Percentiles rank a stretch among this genome's conserved stretches.
phyloP scores from a whole-genome alignment of 441 rosid species.

The Euphorbia corollata region DNA sequence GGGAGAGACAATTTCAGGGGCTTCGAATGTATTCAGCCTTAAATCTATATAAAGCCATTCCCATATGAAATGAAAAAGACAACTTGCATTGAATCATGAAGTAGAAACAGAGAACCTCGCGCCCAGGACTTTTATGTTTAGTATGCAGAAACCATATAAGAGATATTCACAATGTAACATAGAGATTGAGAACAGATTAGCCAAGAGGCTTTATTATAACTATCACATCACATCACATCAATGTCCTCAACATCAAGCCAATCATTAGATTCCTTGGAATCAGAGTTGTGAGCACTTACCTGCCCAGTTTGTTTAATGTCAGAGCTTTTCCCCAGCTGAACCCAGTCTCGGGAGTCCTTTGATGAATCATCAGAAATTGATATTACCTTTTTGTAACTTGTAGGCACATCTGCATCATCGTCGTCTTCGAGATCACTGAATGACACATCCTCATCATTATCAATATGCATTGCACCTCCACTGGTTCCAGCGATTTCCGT shows the following conservation, averaged over 20 bases:
- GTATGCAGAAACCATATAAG: constrained; percentile 38
- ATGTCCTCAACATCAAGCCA: constrained; percentile 66
- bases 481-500: constrained; percentile 38
- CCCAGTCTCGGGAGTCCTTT: constrained; percentile 56
- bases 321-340: constrained; percentile 47
- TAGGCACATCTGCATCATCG: constrained; percentile 57
- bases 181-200: constrained; percentile 15
- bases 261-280: constrained; percentile 52
- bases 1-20: too few relatives aligned
- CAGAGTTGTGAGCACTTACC: constrained; percentile 38
- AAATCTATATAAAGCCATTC: neutral
- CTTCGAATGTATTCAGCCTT: neutral
- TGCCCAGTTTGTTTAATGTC: constrained; percentile 25
- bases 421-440: constrained; percentile 90
- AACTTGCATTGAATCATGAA: constrained; percentile 1
- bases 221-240: constrained; percentile 40
- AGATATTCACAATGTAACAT: constrained; percentile 31
- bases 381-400: constrained; percentile 47
- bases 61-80: constrained; percentile 9
- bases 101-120: constrained; percentile 6
- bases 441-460: constrained; percentile 74
- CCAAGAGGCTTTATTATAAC: neutral
- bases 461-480: constrained; percentile 35
- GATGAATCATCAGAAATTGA: constrained; percentile 44
- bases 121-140: constrained; percentile 19